Percentiles rank a stretch among this genome's conserved stretches.
These are phyloP conservation scores for Penicillium corylophilum DNA, from an alignment of 2,329 filamentous ascomycete genomes.

Conservation along the genomic window DNA sequence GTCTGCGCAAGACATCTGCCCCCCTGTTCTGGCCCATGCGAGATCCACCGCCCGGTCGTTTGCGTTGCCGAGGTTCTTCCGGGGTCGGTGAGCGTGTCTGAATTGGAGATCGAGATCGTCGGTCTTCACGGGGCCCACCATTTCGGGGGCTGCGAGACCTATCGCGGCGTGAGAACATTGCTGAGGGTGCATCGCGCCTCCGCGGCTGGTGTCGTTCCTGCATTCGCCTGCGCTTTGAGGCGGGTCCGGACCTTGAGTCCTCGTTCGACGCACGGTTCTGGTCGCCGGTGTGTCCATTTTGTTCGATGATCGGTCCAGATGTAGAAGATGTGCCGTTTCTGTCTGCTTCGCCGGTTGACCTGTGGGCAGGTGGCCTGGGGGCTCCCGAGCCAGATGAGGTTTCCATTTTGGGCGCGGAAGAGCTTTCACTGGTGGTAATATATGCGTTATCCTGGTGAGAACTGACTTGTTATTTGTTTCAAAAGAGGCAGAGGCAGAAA, in stretches of 20 bases:
- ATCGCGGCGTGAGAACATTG: slow-evolving; percentile 43
- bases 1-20: slow-evolving; percentile 42
- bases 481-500: neutral
- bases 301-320: neutral
- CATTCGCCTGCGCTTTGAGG: slow-evolving; percentile 39
- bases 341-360: neutral
- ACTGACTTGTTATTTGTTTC: neutral
- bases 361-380: slow-evolving; percentile 1
- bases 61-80: slow-evolving; percentile 42
- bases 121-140: slow-evolving; percentile 23
- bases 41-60: slow-evolving; percentile 48
- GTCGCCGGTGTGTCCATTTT: slow-evolving; percentile 21
- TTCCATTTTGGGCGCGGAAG: slow-evolving; percentile 6
- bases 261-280: slow-evolving; percentile 30
- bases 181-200: slow-evolving; percentile 38
- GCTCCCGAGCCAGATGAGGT: slow-evolving; percentile 4
- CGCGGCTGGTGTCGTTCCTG: slow-evolving; percentile 42
- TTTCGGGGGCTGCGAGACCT: slow-evolving; percentile 26
- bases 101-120: slow-evolving; percentile 43
- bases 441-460: neutral
- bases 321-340: slow-evolving; percentile 2
- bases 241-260: slow-evolving; percentile 26
- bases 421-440: neutral
- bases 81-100: slow-evolving; percentile 44
- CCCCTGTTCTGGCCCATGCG: slow-evolving; percentile 40